Evolutionary conservation across 208 protist genomes (phyloP).

Genomic region (Crithidia sp.): DNA sequence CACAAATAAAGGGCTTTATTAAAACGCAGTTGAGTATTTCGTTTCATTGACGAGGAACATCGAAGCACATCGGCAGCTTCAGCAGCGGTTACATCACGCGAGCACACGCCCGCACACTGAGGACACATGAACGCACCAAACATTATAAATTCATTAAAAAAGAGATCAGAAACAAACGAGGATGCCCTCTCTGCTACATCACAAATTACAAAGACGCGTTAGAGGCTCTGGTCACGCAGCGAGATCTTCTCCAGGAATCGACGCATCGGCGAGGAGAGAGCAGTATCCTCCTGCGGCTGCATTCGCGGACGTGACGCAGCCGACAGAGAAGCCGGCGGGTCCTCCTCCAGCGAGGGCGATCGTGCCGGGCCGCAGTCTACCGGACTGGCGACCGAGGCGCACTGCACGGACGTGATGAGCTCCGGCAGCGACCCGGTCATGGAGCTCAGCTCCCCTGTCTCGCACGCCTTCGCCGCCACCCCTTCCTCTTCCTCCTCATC

Average conservation of each 20-base stretch:
- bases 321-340: neutral
- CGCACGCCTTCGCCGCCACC: neutral
- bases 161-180: too few species aligned
- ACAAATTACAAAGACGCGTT: neutral
- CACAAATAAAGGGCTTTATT: too few species aligned
- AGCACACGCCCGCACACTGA: too few species aligned
- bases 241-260: conserved; percentile 11
- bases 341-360: neutral
- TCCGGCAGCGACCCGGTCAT: conserved; percentile 10
- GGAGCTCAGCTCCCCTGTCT: conserved; percentile 7
- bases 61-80: too few species aligned
- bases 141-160: too few species aligned
- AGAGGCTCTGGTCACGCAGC: neutral
- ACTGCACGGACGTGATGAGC: neutral
- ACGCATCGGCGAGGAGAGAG: conserved; percentile 1
- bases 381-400: neutral
- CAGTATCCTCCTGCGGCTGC: neutral
- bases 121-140: too few species aligned
- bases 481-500: neutral
- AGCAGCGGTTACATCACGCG: too few species aligned
- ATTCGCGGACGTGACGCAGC: neutral
- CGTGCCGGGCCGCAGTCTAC: neutral
- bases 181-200: neutral
- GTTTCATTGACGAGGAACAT: too few species aligned
- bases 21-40: too few species aligned